These are phyloP conservation scores for Talaromyces funiculosus DNA, from an alignment of 2,329 filamentous ascomycete species.

Conservation along the genomic window DNA sequence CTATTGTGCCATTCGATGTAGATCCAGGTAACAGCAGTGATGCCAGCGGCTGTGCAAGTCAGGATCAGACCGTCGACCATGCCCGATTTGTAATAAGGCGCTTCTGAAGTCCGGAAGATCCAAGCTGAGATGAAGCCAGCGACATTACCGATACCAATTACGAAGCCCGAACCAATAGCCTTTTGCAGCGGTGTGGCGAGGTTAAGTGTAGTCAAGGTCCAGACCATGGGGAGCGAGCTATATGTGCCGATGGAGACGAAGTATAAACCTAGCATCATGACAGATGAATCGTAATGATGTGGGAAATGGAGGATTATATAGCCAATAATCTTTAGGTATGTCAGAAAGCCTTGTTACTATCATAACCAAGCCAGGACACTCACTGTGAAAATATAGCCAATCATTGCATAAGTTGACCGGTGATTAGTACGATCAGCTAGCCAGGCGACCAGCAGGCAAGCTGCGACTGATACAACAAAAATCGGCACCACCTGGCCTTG, in stretches of 20 bases:
- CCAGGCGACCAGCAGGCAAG: constrained; percentile 3
- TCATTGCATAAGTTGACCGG: background rate
- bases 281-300: background rate
- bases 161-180: constrained; percentile 2
- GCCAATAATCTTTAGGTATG: background rate
- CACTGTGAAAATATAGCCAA: constrained; percentile 1
- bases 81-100: background rate
- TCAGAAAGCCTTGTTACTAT: background rate
- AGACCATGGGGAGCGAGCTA: constrained; percentile 4
- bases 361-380: background rate
- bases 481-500: constrained; percentile 3
- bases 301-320: constrained; percentile 2
- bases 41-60: background rate
- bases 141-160: background rate
- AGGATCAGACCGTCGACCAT: constrained; percentile 3
- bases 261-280: constrained; percentile 2
- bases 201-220: constrained; percentile 3
- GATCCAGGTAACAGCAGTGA: background rate
- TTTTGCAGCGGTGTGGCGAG: constrained; percentile 2
- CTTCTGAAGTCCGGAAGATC: constrained; percentile 3
- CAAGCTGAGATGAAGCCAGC: constrained; percentile 1
- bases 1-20: constrained; percentile 6
- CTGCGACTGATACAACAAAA: background rate
- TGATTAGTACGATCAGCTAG: background rate
- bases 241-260: constrained; percentile 6